A percentile compares a stretch with the other conserved stretches of the same genome.
Conservation (phyloP, 2,329 filamentous ascomycete species). For the Aspergillus neoniger region DNA sequence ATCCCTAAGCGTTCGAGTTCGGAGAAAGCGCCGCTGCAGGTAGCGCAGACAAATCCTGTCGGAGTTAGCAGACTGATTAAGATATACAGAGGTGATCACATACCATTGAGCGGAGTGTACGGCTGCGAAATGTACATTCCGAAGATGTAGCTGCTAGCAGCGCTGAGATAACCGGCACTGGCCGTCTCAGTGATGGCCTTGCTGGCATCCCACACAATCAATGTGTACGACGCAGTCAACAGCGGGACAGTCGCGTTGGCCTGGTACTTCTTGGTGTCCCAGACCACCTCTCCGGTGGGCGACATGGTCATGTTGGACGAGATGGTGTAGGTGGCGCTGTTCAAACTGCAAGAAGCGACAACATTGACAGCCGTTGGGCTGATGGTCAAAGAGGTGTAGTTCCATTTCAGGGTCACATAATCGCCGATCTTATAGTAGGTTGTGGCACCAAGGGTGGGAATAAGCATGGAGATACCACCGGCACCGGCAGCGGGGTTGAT, state of each 20-base stretch:
- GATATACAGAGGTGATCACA: constrained; percentile 25
- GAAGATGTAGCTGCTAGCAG: constrained; percentile 57
- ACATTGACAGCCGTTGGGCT: constrained; percentile 63
- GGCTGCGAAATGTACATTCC: constrained; percentile 63
- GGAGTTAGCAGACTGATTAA: constrained; percentile 16
- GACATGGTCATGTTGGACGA: constrained; percentile 59
- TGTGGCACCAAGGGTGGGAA: constrained; percentile 53
- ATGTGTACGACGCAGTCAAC: constrained; percentile 62
- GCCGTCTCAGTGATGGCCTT: constrained; percentile 55
- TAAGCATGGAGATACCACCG: constrained; percentile 64
- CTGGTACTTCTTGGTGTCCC: constrained; percentile 62
- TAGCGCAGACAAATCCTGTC: constrained; percentile 57
- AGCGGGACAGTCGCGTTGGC: constrained; percentile 53
- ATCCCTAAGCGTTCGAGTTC: constrained; percentile 57
- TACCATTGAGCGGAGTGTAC: constrained; percentile 54
- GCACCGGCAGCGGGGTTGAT: constrained; percentile 57
- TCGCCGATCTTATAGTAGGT: constrained; percentile 67
- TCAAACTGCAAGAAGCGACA: constrained; percentile 61
- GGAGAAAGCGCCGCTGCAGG: constrained; percentile 57
- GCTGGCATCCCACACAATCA: constrained; percentile 62
- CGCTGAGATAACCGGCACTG: constrained; percentile 57
- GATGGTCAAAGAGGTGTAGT: constrained; percentile 65
- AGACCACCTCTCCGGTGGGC: constrained; percentile 56
- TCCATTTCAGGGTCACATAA: constrained; percentile 66
- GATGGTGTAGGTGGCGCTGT: constrained; percentile 63